A percentile compares a stretch with the other conserved stretches of the same genome.
Conservation (phyloP, 1,139 yeast genomes). For the Geotrichum fermentans region DNA sequence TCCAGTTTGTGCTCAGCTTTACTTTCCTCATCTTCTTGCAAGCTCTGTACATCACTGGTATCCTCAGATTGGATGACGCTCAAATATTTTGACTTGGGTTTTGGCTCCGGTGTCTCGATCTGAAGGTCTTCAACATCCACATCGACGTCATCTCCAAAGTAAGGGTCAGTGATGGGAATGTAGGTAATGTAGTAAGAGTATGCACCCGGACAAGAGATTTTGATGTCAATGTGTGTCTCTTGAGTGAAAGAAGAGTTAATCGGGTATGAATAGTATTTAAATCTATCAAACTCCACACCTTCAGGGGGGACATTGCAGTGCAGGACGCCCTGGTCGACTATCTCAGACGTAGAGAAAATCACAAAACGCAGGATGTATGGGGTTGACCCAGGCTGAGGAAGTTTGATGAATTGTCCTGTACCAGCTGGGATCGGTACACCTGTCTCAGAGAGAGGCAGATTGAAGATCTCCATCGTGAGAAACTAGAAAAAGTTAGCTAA, state of each 20-base stretch:
- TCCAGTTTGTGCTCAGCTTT: constrained; percentile 12
- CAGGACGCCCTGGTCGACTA: constrained; percentile 64
- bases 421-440: constrained; percentile 38
- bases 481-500: neutral
- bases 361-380: constrained; percentile 52
- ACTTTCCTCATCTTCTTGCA: constrained; percentile 12
- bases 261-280: constrained; percentile 47
- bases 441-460: constrained; percentile 30
- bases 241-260: constrained; percentile 42
- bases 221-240: constrained; percentile 58
- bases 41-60: constrained; percentile 15
- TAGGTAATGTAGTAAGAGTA: constrained; percentile 48
- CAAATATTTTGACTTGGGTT: constrained; percentile 5
- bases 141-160: constrained; percentile 17
- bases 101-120: neutral
- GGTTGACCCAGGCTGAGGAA: constrained; percentile 50
- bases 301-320: constrained; percentile 69
- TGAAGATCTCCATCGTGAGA: constrained; percentile 22
- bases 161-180: constrained; percentile 27
- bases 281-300: constrained; percentile 49
- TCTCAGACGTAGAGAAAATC: constrained; percentile 68
- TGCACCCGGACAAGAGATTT: constrained; percentile 71
- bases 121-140: neutral
- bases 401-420: constrained; percentile 49
- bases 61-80: constrained; percentile 7